Percentiles rank a stretch among this genome's conserved stretches.
Evolutionary conservation across 257 asterid genomes (phyloP).

Genomic region (Eustoma russellianum): DNA sequence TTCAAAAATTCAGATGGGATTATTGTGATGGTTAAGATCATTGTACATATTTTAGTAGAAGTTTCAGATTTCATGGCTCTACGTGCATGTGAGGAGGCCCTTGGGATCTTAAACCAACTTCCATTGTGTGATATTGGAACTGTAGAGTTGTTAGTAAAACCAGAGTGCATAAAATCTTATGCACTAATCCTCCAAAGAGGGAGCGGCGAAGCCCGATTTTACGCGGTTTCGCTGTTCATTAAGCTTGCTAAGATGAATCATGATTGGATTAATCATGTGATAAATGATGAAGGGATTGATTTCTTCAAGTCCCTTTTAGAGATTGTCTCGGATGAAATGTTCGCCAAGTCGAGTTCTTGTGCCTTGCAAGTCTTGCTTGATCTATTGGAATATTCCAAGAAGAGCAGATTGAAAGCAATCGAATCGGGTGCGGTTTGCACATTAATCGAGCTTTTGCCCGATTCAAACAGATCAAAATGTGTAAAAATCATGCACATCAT

Average conservation of each 20-base stretch:
- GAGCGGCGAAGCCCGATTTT: conserved; percentile 56
- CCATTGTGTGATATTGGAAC: conserved; percentile 26
- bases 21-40: conserved; percentile 39
- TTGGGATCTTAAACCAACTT: conserved; percentile 36
- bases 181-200: conserved; percentile 62
- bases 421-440: conserved; percentile 72
- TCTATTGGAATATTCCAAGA: conserved; percentile 48
- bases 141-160: conserved; percentile 29
- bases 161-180: conserved; percentile 49
- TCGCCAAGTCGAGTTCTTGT: conserved; percentile 42
- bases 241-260: conserved; percentile 38
- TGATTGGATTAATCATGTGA: conserved; percentile 37
- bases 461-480: conserved; percentile 42
- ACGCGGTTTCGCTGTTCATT: conserved; percentile 40
- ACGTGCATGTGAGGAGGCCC: conserved; percentile 78
- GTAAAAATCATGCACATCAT: conserved; percentile 55
- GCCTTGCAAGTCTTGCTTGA: conserved; percentile 47
- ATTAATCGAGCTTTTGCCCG: conserved; percentile 65
- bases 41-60: conserved; percentile 46
- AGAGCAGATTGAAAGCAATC: conserved; percentile 53
- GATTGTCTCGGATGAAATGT: conserved; percentile 54
- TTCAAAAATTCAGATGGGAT: conserved; percentile 53
- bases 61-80: conserved; percentile 42
- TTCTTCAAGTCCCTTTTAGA: conserved; percentile 72
- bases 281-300: conserved; percentile 53